phyloP scores from a whole-genome alignment of 2,329 filamentous ascomycete genomes.

The Teratosphaeria destructans region DNA sequence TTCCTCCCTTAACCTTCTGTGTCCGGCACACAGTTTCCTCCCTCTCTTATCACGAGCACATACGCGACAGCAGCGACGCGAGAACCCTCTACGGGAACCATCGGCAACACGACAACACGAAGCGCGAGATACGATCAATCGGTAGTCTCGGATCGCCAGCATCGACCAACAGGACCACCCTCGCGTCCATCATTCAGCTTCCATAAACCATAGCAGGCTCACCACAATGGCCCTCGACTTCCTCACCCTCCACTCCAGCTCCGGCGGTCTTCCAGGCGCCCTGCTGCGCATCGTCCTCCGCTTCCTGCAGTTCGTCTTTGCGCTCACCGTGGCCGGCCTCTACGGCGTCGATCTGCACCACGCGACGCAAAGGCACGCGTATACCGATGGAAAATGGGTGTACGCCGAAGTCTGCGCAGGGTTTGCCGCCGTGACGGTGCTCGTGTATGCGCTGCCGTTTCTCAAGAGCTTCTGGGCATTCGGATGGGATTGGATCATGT shows the following conservation, averaged over 20 bases:
- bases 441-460: constrained; percentile 55
- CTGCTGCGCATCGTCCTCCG: constrained; percentile 52
- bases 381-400: constrained; percentile 61
- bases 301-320: constrained; percentile 65
- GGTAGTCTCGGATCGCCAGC: neutral
- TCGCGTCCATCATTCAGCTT: constrained; percentile 3
- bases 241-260: constrained; percentile 14
- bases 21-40: neutral
- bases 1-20: neutral
- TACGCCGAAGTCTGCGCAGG: constrained; percentile 64
- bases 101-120: neutral
- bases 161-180: neutral
- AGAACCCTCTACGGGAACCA: neutral
- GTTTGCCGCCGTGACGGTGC: constrained; percentile 51
- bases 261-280: constrained; percentile 23
- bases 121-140: neutral
- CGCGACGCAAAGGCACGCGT: constrained; percentile 40
- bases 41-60: neutral
- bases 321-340: constrained; percentile 65
- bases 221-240: constrained; percentile 18
- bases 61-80: neutral
- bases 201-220: neutral
- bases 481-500: constrained; percentile 60
- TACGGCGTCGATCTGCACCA: constrained; percentile 60
- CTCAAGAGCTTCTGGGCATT: constrained; percentile 46